A percentile compares a stretch with the other conserved stretches of the same genome.
Evolutionary conservation across 2,329 filamentous ascomycete species (phyloP).

Genomic region (Calonectria naviculata): DNA sequence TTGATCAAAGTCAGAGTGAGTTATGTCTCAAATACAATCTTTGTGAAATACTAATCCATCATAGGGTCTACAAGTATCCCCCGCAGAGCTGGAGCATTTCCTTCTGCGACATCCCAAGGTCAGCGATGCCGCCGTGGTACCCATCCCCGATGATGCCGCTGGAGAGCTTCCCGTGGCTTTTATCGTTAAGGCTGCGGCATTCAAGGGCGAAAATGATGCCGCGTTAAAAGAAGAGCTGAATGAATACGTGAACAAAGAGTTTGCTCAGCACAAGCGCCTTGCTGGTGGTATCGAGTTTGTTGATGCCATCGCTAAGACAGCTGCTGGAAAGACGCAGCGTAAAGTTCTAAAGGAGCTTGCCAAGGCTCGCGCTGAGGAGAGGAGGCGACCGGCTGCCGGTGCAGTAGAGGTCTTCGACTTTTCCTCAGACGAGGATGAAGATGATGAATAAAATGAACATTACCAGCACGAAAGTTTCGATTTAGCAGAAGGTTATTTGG

Average conservation of each 20-base stretch:
- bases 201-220: constrained; percentile 7
- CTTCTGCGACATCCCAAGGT: constrained; percentile 10
- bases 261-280: constrained; percentile 16
- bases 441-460: neutral
- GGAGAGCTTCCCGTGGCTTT: constrained; percentile 16
- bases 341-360: constrained; percentile 14
- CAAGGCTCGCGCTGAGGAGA: constrained; percentile 12
- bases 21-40: neutral
- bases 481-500: too few species aligned
- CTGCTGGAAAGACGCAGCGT: constrained; percentile 12
- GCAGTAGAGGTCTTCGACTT: constrained; percentile 16
- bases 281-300: constrained; percentile 14
- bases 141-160: constrained; percentile 12
- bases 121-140: constrained; percentile 11
- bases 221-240: constrained; percentile 2
- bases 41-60: neutral
- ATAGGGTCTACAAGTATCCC: constrained; percentile 16
- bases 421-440: constrained; percentile 11
- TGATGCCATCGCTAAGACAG: constrained; percentile 12
- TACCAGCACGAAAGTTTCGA: too few species aligned
- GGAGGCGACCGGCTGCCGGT: neutral
- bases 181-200: constrained; percentile 7
- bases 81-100: constrained; percentile 11
- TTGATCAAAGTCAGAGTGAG: constrained; percentile 15
- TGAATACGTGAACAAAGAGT: constrained; percentile 3